Conservation (phyloP, 78 protist species). For the Dictyostelium brefeldianum region DNA sequence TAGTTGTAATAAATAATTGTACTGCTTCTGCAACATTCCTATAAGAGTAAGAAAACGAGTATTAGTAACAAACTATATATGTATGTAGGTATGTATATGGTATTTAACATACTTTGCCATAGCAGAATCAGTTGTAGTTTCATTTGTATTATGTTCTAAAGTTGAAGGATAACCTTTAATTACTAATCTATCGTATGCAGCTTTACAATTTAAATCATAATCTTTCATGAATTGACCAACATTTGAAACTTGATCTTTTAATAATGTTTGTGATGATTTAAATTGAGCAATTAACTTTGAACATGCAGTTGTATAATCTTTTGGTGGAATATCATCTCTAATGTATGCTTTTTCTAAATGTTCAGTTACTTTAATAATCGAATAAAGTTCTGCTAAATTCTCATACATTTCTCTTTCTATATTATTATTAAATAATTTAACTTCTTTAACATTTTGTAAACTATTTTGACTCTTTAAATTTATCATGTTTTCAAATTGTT, state of each 20-base stretch:
- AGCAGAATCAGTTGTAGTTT: conserved; percentile 48
- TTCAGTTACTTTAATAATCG: conserved; percentile 87
- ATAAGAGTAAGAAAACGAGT: too few relatives aligned
- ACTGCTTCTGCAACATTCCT: conserved; percentile 91
- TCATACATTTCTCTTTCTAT: conserved; percentile 88
- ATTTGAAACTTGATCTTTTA: conserved; percentile 48
- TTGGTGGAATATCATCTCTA: conserved; percentile 83
- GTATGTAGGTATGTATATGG: neutral
- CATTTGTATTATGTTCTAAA: conserved; percentile 55
- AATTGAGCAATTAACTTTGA: conserved; percentile 91
- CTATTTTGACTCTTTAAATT: neutral
- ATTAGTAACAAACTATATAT: neutral
- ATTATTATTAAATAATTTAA: conserved; percentile 66
- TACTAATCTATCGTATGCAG: conserved; percentile 68
- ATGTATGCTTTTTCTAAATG: conserved; percentile 91
- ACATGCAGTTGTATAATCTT: conserved; percentile 88
- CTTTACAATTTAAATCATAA: conserved; percentile 82
- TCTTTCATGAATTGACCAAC: conserved; percentile 82
- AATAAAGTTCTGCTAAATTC: conserved; percentile 86
- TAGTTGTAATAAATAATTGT: conserved; percentile 90
- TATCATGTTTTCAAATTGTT: neutral
- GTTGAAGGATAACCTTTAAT: conserved; percentile 63
- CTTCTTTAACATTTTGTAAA: conserved; percentile 62
- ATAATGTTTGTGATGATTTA: conserved; percentile 78
- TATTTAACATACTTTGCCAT: conserved; percentile 66